Conservation (phyloP, 345 rosid genomes). For the Acer campestre region DNA sequence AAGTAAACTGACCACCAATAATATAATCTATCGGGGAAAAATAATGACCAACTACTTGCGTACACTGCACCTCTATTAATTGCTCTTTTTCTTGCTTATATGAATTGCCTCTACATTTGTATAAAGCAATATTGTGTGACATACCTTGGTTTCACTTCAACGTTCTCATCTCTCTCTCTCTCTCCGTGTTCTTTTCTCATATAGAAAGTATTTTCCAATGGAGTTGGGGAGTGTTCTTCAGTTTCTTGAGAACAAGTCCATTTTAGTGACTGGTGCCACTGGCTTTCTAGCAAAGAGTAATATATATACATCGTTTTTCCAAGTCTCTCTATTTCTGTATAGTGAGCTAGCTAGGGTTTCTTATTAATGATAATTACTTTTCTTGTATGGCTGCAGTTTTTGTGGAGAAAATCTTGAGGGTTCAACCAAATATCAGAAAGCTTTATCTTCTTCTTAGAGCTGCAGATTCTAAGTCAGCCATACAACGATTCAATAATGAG, state of each 20-base stretch:
- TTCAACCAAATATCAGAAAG: conserved; percentile 83
- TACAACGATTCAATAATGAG: conserved; percentile 67
- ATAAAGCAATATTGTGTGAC: neutral
- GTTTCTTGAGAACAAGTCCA: conserved; percentile 58
- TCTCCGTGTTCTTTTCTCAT: neutral
- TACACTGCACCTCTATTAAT: conserved; percentile 29
- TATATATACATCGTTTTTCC: neutral
- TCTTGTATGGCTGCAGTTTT: conserved; percentile 45
- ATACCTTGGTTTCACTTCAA: neutral
- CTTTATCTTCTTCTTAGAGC: conserved; percentile 80
- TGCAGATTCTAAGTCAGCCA: conserved; percentile 62
- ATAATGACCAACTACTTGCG: conserved; percentile 20
- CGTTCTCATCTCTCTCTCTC: conserved; percentile 1
- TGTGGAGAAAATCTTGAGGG: conserved; percentile 76
- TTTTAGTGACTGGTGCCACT: conserved; percentile 63
- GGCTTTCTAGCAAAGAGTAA: conserved; percentile 70
- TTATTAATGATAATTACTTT: neutral
- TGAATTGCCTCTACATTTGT: neutral
- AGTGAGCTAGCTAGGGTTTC: neutral
- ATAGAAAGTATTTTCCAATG: conserved; percentile 29
- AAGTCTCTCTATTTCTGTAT: neutral
- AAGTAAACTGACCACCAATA: too few species aligned
- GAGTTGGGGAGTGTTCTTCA: conserved; percentile 55
- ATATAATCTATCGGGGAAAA: neutral
- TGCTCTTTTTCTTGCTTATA: neutral